Conservation (phyloP, 176 grass and related monocot genomes). For the Bonia amplexicaulis region DNA sequence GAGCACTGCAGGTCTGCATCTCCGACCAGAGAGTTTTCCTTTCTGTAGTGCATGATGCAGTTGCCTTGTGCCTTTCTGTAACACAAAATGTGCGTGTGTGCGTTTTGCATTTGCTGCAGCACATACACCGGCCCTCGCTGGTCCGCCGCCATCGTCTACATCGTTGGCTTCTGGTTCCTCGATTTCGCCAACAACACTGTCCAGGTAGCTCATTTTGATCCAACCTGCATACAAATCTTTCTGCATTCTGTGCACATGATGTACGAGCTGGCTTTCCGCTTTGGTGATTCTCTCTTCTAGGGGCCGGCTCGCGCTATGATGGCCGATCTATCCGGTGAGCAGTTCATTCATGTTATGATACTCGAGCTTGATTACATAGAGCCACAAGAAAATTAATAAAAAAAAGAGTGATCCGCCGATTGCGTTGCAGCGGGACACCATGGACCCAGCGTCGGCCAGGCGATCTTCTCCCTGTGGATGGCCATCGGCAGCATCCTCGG, state of each 20-base stretch:
- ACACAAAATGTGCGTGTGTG: background rate
- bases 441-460: conserved; percentile 47
- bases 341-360: no score
- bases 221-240: background rate
- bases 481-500: conserved; percentile 76
- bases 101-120: conserved; percentile 28
- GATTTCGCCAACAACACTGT: conserved; percentile 92
- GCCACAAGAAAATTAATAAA: background rate
- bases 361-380: background rate
- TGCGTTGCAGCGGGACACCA: conserved; percentile 21
- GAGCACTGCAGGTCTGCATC: conserved; percentile 57
- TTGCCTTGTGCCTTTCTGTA: background rate
- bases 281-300: background rate
- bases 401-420: background rate
- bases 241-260: background rate
- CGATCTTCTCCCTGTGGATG: conserved; percentile 90
- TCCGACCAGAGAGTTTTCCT: background rate
- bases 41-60: background rate
- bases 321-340: conserved; percentile 45
- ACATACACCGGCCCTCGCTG: conserved; percentile 52
- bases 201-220: background rate
- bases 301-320: conserved; percentile 49
- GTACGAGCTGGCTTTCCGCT: background rate
- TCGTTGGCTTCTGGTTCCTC: conserved; percentile 87
- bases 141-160: conserved; percentile 58